Base-by-base conservation (phyloP, 2,329 filamentous ascomycete genomes). In the Graphium sp. region DNA sequence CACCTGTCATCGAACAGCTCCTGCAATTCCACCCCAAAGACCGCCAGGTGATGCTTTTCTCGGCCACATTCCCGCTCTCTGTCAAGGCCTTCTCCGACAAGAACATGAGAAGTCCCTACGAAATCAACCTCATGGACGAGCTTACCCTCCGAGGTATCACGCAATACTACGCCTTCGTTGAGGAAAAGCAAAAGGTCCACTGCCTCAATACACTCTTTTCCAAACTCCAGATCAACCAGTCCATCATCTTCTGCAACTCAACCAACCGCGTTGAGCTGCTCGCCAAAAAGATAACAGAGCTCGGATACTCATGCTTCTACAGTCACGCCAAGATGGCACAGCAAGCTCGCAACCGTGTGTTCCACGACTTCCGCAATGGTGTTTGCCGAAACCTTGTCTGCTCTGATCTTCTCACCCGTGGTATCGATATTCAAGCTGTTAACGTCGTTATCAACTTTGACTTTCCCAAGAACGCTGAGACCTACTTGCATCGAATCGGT, bases 401-500 rank as follows among this genome's bases (percentile, higher is more conserved):
- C 57, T 98, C 91, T 3, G 89, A 98, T 57, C 66, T 98, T 22
- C 69, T 98, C 38, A 98, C 89, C 37, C 85, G 89, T 56, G 89
- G 89, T 73, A 98, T 98, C 46, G 89, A 98, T 57, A 98, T 98
- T 39, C 89, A 98, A 55, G 89, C 89, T 30, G 89, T 98, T 47
- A 98, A 98, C 44, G 89, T 98, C 31, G 89, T 98, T 49, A 98
- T 98, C 70, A 98, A 98, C 61, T 98, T 98, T 46, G 89, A 98
- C 47, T 98, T 98, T 52, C 89, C 89, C 31, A 98, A 98, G 62
- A 98, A 98, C 45, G 91, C 89, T 11, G 89, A 98, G 58, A 98
- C 89, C 0, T 98, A 98, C 49, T 74, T 98, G 33, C 89, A 98
- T 58, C 83, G 89, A 41, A 98, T 98, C 49, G 89, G 89, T 62